Evolutionary conservation across 2,329 filamentous ascomycete genomes (phyloP).

Genomic region (Verticillium longisporum): DNA sequence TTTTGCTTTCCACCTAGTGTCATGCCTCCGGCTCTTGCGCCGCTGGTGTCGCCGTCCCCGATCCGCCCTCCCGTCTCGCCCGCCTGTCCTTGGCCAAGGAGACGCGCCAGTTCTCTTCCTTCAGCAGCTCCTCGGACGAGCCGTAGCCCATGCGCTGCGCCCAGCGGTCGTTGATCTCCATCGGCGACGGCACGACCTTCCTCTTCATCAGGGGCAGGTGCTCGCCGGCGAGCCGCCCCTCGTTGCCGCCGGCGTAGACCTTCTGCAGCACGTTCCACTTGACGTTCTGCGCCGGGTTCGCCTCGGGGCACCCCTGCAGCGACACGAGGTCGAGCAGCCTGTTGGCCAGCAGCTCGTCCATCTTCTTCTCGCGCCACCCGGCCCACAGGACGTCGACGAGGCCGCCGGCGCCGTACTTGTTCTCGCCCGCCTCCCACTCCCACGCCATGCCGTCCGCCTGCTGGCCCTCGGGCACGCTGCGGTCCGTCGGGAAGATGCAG

Average conservation of each 20-base stretch:
- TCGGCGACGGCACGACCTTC: slow-evolving; percentile 37
- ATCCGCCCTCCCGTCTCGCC: not conserved
- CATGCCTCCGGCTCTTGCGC: not conserved
- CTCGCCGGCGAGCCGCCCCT: slow-evolving; percentile 39
- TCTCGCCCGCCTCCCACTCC: slow-evolving; percentile 69
- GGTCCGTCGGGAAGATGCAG: slow-evolving; percentile 68
- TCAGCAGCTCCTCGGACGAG: slow-evolving; percentile 40
- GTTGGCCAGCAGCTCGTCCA: slow-evolving; percentile 80
- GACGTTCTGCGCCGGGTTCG: slow-evolving; percentile 13
- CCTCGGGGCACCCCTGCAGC: slow-evolving; percentile 22
- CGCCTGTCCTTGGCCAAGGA: slow-evolving; percentile 4
- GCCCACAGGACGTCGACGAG: slow-evolving; percentile 74
- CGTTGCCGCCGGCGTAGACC: slow-evolving; percentile 51
- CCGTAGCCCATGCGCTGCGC: slow-evolving; percentile 55
- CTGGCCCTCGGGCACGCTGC: slow-evolving; percentile 23
- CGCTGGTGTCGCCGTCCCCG: not conserved
- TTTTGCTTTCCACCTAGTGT: not conserved
- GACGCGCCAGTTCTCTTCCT: slow-evolving; percentile 9
- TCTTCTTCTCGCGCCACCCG: slow-evolving; percentile 76
- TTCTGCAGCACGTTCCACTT: slow-evolving; percentile 17
- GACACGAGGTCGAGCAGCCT: slow-evolving; percentile 61
- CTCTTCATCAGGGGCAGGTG: slow-evolving; percentile 51
- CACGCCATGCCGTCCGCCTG: slow-evolving; percentile 61
- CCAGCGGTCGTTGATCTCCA: slow-evolving; percentile 54
- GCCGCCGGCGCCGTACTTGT: slow-evolving; percentile 58